Percentiles rank a stretch among this genome's conserved stretches.
Conservation (phyloP, 495 filamentous ascomycete genomes). For the Filosporella fistucella region DNA sequence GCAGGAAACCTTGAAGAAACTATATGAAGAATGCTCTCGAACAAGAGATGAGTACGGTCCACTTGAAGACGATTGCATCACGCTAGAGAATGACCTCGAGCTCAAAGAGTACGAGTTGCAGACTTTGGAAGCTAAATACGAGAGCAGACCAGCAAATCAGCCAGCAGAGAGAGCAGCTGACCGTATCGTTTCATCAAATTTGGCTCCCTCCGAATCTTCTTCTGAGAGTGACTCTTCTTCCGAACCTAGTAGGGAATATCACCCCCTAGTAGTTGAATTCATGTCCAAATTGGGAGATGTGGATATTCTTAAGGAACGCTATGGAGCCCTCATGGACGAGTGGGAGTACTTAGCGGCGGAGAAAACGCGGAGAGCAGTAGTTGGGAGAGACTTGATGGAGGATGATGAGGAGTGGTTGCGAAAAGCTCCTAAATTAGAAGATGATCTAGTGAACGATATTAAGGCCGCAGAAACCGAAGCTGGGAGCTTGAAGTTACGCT, state of each 20-base stretch:
- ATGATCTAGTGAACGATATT: background rate
- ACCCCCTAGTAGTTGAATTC: constrained; percentile 7
- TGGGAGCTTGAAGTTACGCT: constrained; percentile 1
- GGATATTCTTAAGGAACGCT: constrained; percentile 9
- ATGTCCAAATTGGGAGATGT: constrained; percentile 12
- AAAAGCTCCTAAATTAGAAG: background rate
- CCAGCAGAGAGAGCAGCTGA: background rate
- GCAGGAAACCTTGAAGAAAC: too few relatives aligned
- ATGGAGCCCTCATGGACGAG: constrained; percentile 3
- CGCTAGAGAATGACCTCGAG: constrained; percentile 5
- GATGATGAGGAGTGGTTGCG: constrained; percentile 10
- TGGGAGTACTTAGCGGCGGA: constrained; percentile 2
- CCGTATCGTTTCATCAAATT: background rate
- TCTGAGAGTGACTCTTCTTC: background rate
- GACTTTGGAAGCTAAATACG: constrained; percentile 1
- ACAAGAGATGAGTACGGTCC: constrained; percentile 15
- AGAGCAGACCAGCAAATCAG: background rate
- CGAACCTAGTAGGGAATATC: constrained; percentile 1
- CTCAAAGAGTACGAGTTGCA: constrained; percentile 6
- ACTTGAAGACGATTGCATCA: constrained; percentile 8
- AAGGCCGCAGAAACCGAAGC: background rate
- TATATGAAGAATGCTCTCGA: too few relatives aligned
- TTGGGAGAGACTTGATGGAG: background rate
- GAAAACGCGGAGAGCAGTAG: background rate
- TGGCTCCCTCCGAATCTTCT: background rate